These are phyloP conservation scores for Moesziomyces globuligerus DNA, from an alignment of 1,284 basidiomycete genomes.

Conservation along the genomic window DNA sequence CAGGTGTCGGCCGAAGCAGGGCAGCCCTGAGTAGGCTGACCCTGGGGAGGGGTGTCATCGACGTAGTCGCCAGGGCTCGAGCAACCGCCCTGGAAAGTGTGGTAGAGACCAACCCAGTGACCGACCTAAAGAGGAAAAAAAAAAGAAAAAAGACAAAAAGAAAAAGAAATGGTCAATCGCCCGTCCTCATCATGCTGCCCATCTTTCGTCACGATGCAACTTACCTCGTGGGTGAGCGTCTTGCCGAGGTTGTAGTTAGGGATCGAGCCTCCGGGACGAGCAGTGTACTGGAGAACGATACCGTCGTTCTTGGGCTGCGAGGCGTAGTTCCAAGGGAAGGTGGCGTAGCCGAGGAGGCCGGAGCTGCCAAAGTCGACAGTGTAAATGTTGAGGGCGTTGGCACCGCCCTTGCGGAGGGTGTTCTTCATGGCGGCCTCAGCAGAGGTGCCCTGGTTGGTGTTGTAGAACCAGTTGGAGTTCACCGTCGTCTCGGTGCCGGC, in stretches of 20 bases:
- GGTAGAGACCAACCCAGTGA: slow-evolving; percentile 71
- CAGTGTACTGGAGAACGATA: slow-evolving; percentile 20
- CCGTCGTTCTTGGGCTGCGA: slow-evolving; percentile 67
- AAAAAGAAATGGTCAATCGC: neutral
- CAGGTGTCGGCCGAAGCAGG: slow-evolving; percentile 40
- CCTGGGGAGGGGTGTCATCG: slow-evolving; percentile 70
- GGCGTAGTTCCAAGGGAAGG: slow-evolving; percentile 68
- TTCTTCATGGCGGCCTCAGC: slow-evolving; percentile 73
- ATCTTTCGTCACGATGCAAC: neutral
- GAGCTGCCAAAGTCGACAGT: slow-evolving; percentile 67
- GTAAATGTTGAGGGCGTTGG: slow-evolving; percentile 72
- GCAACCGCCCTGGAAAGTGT: slow-evolving; percentile 75
- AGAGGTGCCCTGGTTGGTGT: slow-evolving; percentile 69
- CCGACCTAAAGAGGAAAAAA: slow-evolving; percentile 62
- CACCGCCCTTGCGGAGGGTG: slow-evolving; percentile 70
- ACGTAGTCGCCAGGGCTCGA: slow-evolving; percentile 71
- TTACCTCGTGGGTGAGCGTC: slow-evolving; percentile 72
- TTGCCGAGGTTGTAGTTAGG: slow-evolving; percentile 71
- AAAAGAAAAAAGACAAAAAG: neutral
- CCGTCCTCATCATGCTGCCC: too few relatives aligned
- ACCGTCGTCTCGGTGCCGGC: slow-evolving; percentile 66
- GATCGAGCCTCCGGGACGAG: slow-evolving; percentile 70
- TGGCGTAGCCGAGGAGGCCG: slow-evolving; percentile 69
- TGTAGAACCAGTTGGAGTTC: slow-evolving; percentile 73
- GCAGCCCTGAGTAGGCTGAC: slow-evolving; percentile 37